These are phyloP conservation scores for Mortierella sp. DNA, from an alignment of 371 early-diverging fungal genomes.

Conservation along the genomic window DNA sequence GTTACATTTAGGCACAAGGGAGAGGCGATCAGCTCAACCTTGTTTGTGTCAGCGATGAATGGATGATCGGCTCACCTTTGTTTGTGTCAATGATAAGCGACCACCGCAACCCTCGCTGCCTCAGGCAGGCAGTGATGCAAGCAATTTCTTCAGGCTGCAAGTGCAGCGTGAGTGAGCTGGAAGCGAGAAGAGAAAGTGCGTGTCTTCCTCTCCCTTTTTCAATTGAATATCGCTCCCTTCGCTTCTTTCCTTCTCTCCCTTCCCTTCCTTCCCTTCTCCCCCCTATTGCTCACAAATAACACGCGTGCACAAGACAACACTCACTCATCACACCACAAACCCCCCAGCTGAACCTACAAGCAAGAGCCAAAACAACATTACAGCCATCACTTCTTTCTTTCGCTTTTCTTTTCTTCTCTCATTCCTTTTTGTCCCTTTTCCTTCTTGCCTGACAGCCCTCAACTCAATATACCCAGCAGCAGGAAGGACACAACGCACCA, in stretches of 20 bases:
- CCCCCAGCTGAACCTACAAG: neutral
- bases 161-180: no score
- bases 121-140: no score
- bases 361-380: neutral
- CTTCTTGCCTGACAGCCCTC: neutral
- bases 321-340: slow-evolving; percentile 1
- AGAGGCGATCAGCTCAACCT: no score
- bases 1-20: no score
- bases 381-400: neutral
- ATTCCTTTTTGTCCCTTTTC: neutral
- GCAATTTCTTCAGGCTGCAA: no score
- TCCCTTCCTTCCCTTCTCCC: slow-evolving; percentile 13
- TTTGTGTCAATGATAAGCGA: no score
- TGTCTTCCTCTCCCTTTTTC: no score
- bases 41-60: no score
- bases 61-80: no score
- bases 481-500: neutral
- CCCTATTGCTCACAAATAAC: neutral
- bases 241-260: neutral
- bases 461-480: slow-evolving; percentile 1
- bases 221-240: no score
- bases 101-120: no score
- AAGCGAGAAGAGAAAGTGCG: no score
- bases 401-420: neutral
- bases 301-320: neutral